Base-by-base conservation (phyloP, 1,284 basidiomycete species). In the Paramarasmius palmivorus region DNA sequence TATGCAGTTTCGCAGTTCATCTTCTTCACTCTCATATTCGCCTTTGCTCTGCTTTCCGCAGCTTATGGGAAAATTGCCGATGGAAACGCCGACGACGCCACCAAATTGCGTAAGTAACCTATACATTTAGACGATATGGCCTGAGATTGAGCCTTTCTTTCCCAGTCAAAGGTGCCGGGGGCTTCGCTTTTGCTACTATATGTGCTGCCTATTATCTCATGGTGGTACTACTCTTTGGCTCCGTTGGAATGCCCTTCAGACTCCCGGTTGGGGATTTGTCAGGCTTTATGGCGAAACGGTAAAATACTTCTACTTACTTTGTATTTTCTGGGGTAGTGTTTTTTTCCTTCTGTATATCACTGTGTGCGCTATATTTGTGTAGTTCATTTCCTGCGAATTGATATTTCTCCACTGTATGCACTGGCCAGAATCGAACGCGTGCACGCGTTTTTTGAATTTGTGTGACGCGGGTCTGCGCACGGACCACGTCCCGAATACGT, bases 251-350 rank as follows among this genome's bases (percentile, higher is more conserved):
- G 60, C 60, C 61, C 1, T 55, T 59, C 37, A 40, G 20, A 6
- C 39, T 63, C 1, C 61, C 61, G 12, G 46, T 63, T 1, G 60
- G 61, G 1, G 60, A 63, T 42, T 53, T 63, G 8, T 57, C 59
- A 3, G 32, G 50, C 3, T 50, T 57, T 34, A 49, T 54, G 8
- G 36, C 9, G n/a, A 55, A 48, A 37, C 14, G 36, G 36, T n/a
- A n/a, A n/a, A n/a, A n/a, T n/a, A n/a, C n/a, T n/a, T n/a, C n/a
- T n/a, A n/a, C n/a, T n/a, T n/a, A n/a, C n/a, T n/a, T n/a, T n/a
- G n/a, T n/a, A n/a, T n/a, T n/a, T n/a, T n/a, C n/a, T n/a, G n/a
- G n/a, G n/a, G n/a, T n/a, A n/a, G n/a, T n/a, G n/a, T n/a, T n/a
- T n/a, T n/a, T n/a, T n/a, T n/a, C n/a, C n/a, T n/a, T n/a, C n/a